Evolutionary conservation across 1,284 basidiomycete species (phyloP), one percentile per base, ranked within the genome.

Genomic region (Cerioporus squamosus): DNA sequence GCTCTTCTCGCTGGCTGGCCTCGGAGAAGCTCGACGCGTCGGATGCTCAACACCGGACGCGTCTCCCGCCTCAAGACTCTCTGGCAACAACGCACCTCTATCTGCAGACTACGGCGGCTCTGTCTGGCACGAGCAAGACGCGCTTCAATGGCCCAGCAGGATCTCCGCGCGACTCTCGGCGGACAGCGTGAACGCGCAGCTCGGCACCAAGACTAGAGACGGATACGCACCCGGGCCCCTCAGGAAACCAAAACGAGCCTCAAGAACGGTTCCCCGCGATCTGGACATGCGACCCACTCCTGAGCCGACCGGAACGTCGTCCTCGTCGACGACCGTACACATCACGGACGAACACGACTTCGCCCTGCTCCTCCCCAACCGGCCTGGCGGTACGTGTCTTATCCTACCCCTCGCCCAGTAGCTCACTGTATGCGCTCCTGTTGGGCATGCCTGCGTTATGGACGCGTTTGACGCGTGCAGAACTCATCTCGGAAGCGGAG

Each of bases 401-500:
- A 40, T 40, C 24, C 18, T 4, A 36, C 7, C 42, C 24, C 51
- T 47, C 45, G 9, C 26, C 6, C 26, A 9, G 5, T 2, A 29
- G 5, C 26, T 29, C 26, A 29, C 26, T 47, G 44, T 31, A 51
- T 18, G n/a, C 22, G 23, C 53, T 44, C 47, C 43, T 26, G n/a
- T n/a, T n/a, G n/a, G n/a, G n/a, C n/a, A n/a, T n/a, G n/a, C 45
- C 46, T 7, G 31, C 8, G n/a, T 23, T n/a, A 2, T 20, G 40
- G 51, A 44, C 55, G 53, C n/a, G 40, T 54, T 26, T 36, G 15
- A 18, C 38, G 51, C 46, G 38, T 36, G 38, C 59, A 78, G 80
- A 81, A 59, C 69, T 73, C 54, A 72, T 82, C 15, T 78, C 79
- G 5, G 75, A 78, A 44, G 77, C 80, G 9, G 81, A 82, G 56